Base-by-base conservation (phyloP, 306 rosid species). In the Dalbergia cultrata region DNA sequence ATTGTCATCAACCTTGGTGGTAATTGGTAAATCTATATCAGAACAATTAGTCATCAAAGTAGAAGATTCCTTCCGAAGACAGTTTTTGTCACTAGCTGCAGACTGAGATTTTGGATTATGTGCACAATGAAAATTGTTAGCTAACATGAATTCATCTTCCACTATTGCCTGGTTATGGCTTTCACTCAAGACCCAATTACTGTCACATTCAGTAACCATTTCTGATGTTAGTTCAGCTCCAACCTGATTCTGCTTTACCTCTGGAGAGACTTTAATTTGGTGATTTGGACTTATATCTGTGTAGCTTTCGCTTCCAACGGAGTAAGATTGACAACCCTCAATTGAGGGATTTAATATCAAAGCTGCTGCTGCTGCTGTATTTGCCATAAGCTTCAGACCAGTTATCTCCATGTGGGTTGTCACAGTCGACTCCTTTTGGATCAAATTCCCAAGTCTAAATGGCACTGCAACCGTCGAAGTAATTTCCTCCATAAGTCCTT, bases 391-490 rank as follows among this genome's bases (percentile, higher is more conserved):
- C 54, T 88, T 87, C 52, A 90, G 76, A 67, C 93, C 93, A 74
- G 86, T 83, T 74, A 89, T 86, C 74, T 89, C 93, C 80, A 80
- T 76, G 26, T 81, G 90, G 62, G 87, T 82, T 39, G 83, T 76
- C 80, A 87, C 91, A 33, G 82, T 68, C 79, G 95, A 68, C 43
- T 89, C 95, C 6, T 86, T 89, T 33, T 75, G 87, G 17, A 85
- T 86, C 80, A 86, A 82, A 79, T 80, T 91, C 43, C 89, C 91
- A 52, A 86, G 82, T 58, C 88, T 67, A 75, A 78, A 89, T 65
- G 95, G 92, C 64, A 90, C 90, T 11, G 91, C 85, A 82, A 88
- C 87, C 50, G 92, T 65, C 33, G 87, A 85, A 84, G 89, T 70
- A 69, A 86, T 60, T 81, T 92, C 89, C 84, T 90, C 86, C 97